These are phyloP conservation scores for Cruciata laevipes DNA, from an alignment of 257 asterid genomes.

Conservation along the genomic window DNA sequence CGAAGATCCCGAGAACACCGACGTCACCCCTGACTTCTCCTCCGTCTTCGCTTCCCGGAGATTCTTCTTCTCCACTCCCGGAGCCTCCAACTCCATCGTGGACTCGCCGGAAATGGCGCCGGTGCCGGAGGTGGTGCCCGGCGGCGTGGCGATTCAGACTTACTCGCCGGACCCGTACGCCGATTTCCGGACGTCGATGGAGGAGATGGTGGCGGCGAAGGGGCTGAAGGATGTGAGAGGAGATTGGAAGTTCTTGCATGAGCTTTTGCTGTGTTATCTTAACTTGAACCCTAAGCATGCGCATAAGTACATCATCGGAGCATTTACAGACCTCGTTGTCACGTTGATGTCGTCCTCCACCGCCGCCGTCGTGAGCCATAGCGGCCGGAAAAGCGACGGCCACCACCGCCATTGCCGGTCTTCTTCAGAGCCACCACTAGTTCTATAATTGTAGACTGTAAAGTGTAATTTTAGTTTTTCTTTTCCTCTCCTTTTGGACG, in stretches of 20 bases:
- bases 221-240: constrained; percentile 26
- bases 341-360: constrained; percentile 29
- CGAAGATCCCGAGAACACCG: constrained; percentile 11
- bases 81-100: constrained; percentile 62
- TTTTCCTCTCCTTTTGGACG: not conserved
- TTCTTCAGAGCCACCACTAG: constrained; percentile 11
- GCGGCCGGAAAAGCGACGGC: constrained; percentile 20
- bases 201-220: constrained; percentile 70
- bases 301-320: constrained; percentile 57
- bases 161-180: constrained; percentile 60
- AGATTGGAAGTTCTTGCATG: constrained; percentile 59
- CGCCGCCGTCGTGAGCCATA: not conserved
- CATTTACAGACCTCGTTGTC: constrained; percentile 63
- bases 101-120: constrained; percentile 18
- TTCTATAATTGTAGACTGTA: not conserved
- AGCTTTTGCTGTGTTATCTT: constrained; percentile 59
- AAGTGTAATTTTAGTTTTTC: not conserved
- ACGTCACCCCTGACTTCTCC: constrained; percentile 47
- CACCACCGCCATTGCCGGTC: constrained; percentile 6
- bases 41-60: constrained; percentile 67
- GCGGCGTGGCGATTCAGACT: constrained; percentile 57
- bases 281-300: constrained; percentile 56
- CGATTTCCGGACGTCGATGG: constrained; percentile 66
- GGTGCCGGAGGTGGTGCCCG: constrained; percentile 19
- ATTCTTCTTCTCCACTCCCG: constrained; percentile 79